Percentiles rank a stretch among this genome's conserved stretches.
Evolutionary conservation across 306 rosid genomes (phyloP).

Genomic region (Fagus crenata): DNA sequence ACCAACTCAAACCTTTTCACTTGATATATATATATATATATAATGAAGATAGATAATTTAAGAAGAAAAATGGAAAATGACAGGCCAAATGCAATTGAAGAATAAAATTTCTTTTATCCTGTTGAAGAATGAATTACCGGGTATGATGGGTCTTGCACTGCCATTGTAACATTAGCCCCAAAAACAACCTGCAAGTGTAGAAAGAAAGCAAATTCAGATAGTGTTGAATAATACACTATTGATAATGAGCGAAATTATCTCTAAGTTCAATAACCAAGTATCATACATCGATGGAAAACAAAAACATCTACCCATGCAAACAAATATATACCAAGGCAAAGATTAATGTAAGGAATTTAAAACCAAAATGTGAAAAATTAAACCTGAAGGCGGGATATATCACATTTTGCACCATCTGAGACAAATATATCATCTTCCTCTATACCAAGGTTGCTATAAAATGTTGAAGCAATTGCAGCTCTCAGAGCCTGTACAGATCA

Average conservation of each 20-base stretch:
- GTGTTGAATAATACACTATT: slow-evolving; percentile 1
- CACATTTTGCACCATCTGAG: slow-evolving; percentile 67
- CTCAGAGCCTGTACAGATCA: slow-evolving; percentile 43
- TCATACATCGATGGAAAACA: background rate
- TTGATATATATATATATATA: background rate
- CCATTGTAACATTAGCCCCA: slow-evolving; percentile 51
- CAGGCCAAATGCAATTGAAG: background rate
- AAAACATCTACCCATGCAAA: background rate
- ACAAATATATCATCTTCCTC: slow-evolving; percentile 54
- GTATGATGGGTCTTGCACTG: slow-evolving; percentile 65
- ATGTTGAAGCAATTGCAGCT: slow-evolving; percentile 49
- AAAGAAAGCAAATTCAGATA: slow-evolving; percentile 2
- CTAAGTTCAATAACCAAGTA: background rate
- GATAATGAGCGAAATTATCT: background rate
- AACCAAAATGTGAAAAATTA: background rate
- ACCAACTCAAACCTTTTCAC: slow-evolving; percentile 1
- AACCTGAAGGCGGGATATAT: slow-evolving; percentile 68
- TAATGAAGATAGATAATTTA: background rate
- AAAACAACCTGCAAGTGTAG: slow-evolving; percentile 46
- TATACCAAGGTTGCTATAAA: slow-evolving; percentile 42
- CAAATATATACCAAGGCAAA: background rate
- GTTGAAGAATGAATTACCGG: slow-evolving; percentile 37
- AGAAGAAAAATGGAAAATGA: background rate
- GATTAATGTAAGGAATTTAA: background rate
- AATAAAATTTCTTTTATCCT: background rate